phyloP scores from a whole-genome alignment of 164 flowering plant genomes.

The Buxus sempervirens region DNA sequence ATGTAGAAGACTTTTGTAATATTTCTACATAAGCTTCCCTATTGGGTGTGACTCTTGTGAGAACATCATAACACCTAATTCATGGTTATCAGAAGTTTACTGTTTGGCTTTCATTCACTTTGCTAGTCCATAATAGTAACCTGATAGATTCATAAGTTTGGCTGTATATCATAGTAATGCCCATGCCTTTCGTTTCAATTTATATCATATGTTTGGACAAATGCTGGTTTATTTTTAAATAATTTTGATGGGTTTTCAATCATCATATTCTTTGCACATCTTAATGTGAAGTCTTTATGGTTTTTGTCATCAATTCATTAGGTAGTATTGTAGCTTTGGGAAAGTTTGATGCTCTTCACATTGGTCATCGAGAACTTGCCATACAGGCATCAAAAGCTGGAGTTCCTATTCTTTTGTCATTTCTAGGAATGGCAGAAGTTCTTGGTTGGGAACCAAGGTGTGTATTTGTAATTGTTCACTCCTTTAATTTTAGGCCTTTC shows the following conservation, averaged over 20 bases:
- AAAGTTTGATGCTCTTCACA: slow-evolving; percentile 97
- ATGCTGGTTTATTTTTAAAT: neutral
- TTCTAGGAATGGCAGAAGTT: slow-evolving; percentile 94
- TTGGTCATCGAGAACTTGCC: slow-evolving; percentile 97
- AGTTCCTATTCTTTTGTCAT: slow-evolving; percentile 76
- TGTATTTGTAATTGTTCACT: neutral
- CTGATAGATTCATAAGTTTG: neutral
- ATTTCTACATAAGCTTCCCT: neutral
- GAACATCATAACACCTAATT: neutral
- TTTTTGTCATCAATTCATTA: slow-evolving; percentile 18
- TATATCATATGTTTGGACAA: neutral
- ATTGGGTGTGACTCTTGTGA: neutral
- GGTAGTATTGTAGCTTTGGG: slow-evolving; percentile 97
- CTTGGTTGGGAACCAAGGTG: slow-evolving; percentile 98
- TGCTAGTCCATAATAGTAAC: neutral
- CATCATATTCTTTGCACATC: neutral
- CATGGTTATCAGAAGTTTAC: neutral
- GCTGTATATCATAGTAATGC: neutral
- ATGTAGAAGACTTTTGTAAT: neutral
- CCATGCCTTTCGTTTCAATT: neutral
- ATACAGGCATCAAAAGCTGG: slow-evolving; percentile 88
- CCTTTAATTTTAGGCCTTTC: neutral
- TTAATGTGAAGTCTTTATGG: neutral
- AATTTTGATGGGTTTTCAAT: too few species aligned
- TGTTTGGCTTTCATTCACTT: neutral